Percentiles rank a stretch among this genome's conserved stretches.
phyloP scores from a whole-genome alignment of 73 alveolate genomes.

The Stentor roeselii region DNA sequence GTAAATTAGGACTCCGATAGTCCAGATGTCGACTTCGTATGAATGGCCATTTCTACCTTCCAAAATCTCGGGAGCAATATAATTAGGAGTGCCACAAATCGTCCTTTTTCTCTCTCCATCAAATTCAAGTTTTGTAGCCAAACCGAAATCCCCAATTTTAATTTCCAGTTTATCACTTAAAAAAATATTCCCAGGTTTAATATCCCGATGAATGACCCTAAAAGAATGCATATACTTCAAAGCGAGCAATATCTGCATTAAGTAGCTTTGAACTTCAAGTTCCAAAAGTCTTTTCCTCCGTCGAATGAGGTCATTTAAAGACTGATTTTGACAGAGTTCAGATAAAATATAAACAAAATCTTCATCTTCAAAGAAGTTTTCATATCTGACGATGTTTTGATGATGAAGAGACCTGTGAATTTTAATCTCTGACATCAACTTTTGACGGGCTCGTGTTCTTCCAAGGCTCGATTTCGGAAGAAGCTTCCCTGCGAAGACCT shows the following conservation, averaged over 20 bases:
- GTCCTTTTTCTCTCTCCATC: constrained; percentile 81
- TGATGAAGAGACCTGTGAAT: constrained; percentile 85
- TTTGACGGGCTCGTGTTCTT: constrained; percentile 64
- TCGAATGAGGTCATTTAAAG: constrained; percentile 70
- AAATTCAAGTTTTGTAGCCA: constrained; percentile 72
- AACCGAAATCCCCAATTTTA: constrained; percentile 84
- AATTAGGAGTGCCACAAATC: constrained; percentile 84
- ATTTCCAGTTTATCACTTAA: constrained; percentile 64
- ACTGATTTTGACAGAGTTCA: constrained; percentile 86
- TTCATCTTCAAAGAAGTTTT: constrained; percentile 93
- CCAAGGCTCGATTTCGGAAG: constrained; percentile 74
- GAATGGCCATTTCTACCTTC: constrained; percentile 75
- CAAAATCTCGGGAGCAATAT: constrained; percentile 87
- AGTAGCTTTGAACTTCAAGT: constrained; percentile 48
- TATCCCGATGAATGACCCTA: constrained; percentile 68
- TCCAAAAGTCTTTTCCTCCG: constrained; percentile 54
- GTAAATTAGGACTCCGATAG: constrained; percentile 75
- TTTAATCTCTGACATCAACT: constrained; percentile 81
- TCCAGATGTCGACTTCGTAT: constrained; percentile 86
- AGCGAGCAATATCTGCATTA: constrained; percentile 50
- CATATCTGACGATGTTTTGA: constrained; percentile 83
- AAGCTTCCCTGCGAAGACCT: constrained; percentile 78
- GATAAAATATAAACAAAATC: constrained; percentile 83
- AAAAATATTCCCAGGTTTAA: constrained; percentile 67
- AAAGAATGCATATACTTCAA: constrained; percentile 52